These are phyloP conservation scores for Pyrenula massariospora DNA, from an alignment of 495 filamentous ascomycete genomes.

Conservation along the genomic window DNA sequence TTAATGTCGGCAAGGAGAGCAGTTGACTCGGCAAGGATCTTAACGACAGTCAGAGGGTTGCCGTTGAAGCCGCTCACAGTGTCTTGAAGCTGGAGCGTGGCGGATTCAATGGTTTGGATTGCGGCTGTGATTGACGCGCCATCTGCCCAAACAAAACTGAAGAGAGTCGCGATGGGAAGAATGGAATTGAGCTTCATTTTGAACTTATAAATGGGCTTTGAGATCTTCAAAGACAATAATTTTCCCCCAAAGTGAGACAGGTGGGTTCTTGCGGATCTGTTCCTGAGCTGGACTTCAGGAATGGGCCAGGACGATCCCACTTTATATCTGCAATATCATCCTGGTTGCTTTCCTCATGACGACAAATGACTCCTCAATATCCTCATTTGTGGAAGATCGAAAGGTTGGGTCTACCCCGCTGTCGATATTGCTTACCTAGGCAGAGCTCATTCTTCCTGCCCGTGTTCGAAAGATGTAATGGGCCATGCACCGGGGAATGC, in stretches of 20 bases:
- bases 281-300: background rate
- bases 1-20: slow-evolving; percentile 18
- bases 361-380: background rate
- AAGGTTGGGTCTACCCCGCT: background rate
- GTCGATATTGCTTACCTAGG: background rate
- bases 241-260: too few relatives aligned
- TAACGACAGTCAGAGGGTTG: slow-evolving; percentile 11
- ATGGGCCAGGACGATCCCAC: background rate
- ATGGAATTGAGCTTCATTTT: slow-evolving; percentile 12
- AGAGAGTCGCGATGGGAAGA: slow-evolving; percentile 11
- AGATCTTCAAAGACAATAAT: too few relatives aligned
- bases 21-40: slow-evolving; percentile 15
- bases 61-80: slow-evolving; percentile 15
- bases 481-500: too few relatives aligned
- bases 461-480: too few relatives aligned
- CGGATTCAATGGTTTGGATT: slow-evolving; percentile 12
- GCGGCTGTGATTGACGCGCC: slow-evolving; percentile 15
- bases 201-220: too few relatives aligned
- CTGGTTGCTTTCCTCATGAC: background rate
- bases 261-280: too few relatives aligned
- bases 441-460: background rate
- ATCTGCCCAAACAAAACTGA: slow-evolving; percentile 11
- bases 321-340: background rate
- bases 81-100: slow-evolving; percentile 15
- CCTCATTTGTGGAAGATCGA: background rate